Evolutionary conservation across 805 yeast species (phyloP).

Genomic region (Candida xiaguanensis): DNA sequence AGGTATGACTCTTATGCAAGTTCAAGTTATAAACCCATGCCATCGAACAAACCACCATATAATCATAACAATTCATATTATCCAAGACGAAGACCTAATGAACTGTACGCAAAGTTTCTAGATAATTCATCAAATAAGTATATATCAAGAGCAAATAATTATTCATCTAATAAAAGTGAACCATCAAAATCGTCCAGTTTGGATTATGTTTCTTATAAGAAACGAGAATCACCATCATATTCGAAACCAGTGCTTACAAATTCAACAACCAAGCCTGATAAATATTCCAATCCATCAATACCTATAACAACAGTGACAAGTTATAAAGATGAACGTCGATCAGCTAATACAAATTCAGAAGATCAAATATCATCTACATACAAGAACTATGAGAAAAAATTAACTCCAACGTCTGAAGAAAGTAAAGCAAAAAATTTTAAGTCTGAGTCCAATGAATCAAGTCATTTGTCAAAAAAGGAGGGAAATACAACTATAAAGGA

Average conservation of each 20-base stretch:
- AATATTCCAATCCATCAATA: neutral
- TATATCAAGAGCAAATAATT: constrained; percentile 3
- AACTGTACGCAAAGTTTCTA: constrained; percentile 13
- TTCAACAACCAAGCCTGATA: neutral
- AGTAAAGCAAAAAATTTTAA: neutral
- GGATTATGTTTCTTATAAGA: constrained; percentile 6
- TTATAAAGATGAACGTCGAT: constrained; percentile 9
- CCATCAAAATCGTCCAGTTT: neutral
- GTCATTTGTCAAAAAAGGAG: too few species aligned
- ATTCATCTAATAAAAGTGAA: constrained; percentile 1
- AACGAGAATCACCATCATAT: constrained; percentile 1
- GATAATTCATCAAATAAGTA: constrained; percentile 6
- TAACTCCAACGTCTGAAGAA: neutral
- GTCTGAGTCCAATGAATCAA: constrained; percentile 1
- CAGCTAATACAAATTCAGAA: neutral
- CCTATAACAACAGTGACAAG: neutral
- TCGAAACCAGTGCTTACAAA: neutral
- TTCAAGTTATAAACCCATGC: constrained; percentile 7
- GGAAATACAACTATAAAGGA: too few species aligned
- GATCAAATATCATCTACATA: neutral
- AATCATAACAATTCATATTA: constrained; percentile 5
- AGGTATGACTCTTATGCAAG: constrained; percentile 9
- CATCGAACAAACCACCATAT: constrained; percentile 4
- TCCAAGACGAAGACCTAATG: constrained; percentile 13
- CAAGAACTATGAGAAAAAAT: neutral